A percentile compares a stretch with the other conserved stretches of the same genome.
Evolutionary conservation across 2,329 filamentous ascomycete species (phyloP).

Genomic region (Byssochlamys sp.): DNA sequence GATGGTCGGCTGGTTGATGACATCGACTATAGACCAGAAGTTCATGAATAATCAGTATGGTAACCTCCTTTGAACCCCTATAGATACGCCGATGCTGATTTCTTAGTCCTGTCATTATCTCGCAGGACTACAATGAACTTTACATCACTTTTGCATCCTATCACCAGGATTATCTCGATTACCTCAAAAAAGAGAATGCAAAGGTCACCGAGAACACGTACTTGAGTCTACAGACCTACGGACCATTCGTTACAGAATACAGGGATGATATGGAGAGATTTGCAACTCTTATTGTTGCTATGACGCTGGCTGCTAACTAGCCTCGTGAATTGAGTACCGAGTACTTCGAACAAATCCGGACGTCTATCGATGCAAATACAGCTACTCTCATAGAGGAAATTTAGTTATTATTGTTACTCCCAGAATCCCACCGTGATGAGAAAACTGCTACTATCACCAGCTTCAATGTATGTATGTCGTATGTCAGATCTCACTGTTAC

Average conservation of each 20-base stretch:
- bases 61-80: background rate
- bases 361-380: no score
- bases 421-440: no score
- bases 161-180: background rate
- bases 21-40: background rate
- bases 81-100: background rate
- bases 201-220: background rate
- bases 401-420: no score
- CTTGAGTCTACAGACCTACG: background rate
- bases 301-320: background rate
- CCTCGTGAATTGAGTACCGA: no score
- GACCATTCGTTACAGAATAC: background rate
- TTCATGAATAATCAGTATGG: background rate
- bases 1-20: background rate
- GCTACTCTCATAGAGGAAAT: no score
- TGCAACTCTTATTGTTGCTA: background rate
- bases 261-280: background rate
- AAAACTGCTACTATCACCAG: no score
- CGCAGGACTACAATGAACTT: background rate
- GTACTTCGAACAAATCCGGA: no score
- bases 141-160: background rate
- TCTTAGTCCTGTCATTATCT: background rate
- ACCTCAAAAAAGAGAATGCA: background rate
- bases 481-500: no score
- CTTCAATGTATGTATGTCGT: no score